A percentile compares a stretch with the other conserved stretches of the same genome.
phyloP scores from a whole-genome alignment of 2,329 filamentous ascomycete genomes.

The Elsinoe batatas region DNA sequence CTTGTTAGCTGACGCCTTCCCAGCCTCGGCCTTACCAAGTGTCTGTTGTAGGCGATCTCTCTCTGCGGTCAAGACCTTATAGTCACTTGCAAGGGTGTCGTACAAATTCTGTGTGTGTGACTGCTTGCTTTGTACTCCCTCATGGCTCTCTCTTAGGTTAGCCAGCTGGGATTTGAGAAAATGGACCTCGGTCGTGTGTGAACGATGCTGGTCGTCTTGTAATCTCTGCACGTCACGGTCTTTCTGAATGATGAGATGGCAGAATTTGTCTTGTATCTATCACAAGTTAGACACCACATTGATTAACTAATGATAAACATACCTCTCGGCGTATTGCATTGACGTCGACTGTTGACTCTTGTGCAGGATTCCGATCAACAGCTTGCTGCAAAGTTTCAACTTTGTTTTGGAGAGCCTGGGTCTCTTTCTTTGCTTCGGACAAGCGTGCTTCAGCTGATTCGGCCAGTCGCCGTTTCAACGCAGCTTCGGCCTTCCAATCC shows the following conservation, averaged over 20 bases:
- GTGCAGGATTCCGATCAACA: not conserved
- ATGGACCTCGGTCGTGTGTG: not conserved
- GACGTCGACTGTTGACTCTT: not conserved
- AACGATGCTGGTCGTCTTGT: not conserved
- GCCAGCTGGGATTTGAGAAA: not conserved
- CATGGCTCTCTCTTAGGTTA: not conserved
- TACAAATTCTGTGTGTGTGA: not conserved
- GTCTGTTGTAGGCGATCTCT: conserved; percentile 8
- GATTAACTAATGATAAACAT: not conserved
- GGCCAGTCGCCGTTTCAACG: not conserved
- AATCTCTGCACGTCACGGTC: conserved; percentile 16
- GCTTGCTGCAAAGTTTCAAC: not conserved
- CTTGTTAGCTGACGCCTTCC: not conserved
- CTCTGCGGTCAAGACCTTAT: not conserved
- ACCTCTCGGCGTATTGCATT: not conserved
- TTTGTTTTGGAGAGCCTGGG: not conserved
- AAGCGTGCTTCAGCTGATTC: not conserved
- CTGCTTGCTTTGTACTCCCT: not conserved
- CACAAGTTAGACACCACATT: not conserved
- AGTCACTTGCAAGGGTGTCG: not conserved
- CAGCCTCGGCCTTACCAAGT: not conserved
- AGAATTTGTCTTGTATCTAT: not conserved
- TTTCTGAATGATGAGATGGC: conserved; percentile 7
- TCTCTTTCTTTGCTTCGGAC: not conserved
- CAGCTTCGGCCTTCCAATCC: not conserved